Evolutionary conservation across 768 basidiomycete species (phyloP).

Genomic region (Phanerodontia chrysosporium): DNA sequence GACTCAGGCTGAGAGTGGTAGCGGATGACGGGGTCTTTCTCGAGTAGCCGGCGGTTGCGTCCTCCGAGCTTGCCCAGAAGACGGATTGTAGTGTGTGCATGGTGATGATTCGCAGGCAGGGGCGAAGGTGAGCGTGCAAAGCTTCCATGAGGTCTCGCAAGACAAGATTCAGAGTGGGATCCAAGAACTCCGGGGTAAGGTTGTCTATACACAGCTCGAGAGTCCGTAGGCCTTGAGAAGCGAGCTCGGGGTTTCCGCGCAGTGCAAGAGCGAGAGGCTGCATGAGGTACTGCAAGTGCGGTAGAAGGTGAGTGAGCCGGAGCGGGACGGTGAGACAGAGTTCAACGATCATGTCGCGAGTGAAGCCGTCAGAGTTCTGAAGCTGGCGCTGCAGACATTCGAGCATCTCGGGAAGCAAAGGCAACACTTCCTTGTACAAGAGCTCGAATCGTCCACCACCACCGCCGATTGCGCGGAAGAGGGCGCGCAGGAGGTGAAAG

Average conservation of each 20-base stretch:
- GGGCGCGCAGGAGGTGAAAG: conserved; percentile 83
- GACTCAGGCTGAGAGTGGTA: conserved; percentile 69
- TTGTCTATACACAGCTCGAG: conserved; percentile 99
- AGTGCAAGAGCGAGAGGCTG: conserved; percentile 90
- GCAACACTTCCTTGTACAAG: conserved; percentile 93
- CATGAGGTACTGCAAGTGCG: conserved; percentile 94
- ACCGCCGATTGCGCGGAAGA: conserved; percentile 91
- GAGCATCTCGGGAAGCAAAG: conserved; percentile 94
- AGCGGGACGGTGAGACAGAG: conserved; percentile 95
- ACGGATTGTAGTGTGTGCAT: conserved; percentile 91
- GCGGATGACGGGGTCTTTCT: conserved; percentile 71
- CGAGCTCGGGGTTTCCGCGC: conserved; percentile 81
- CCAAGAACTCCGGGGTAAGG: conserved; percentile 94
- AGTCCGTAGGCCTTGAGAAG: conserved; percentile 92
- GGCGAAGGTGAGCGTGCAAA: conserved; percentile 89
- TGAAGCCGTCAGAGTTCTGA: conserved; percentile 73
- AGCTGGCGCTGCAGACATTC: conserved; percentile 92
- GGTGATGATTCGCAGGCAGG: conserved; percentile 80
- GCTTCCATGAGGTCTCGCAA: conserved; percentile 93
- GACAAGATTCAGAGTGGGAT: conserved; percentile 91
- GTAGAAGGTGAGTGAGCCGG: conserved; percentile 90
- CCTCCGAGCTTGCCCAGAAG: conserved; percentile 97
- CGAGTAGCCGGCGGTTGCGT: conserved; percentile 81
- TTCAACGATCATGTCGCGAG: conserved; percentile 92
- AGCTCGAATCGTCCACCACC: conserved; percentile 91